Percentiles rank a stretch among this genome's conserved stretches.
Conservation (phyloP, 129 eudicot genomes). For the Artemisia annua region DNA sequence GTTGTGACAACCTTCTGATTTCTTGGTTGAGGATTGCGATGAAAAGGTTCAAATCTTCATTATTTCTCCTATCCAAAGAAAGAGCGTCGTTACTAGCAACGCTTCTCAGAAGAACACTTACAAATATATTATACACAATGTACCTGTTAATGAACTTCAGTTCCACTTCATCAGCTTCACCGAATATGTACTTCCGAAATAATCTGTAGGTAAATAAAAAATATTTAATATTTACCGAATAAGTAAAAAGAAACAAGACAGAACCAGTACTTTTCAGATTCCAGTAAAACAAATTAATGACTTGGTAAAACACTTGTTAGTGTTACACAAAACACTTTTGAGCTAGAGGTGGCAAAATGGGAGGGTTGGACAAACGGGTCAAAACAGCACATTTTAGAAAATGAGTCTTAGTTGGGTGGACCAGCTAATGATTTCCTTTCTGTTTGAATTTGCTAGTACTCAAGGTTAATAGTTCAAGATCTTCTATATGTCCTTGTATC, state of each 20-base stretch:
- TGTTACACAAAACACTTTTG: too few relatives aligned
- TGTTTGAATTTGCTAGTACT: too few relatives aligned
- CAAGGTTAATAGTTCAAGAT: too few relatives aligned
- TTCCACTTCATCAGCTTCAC: constrained; percentile 96
- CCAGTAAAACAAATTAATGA: too few relatives aligned
- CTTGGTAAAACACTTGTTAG: too few relatives aligned
- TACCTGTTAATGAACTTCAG: constrained; percentile 94
- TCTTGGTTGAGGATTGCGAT: constrained; percentile 84
- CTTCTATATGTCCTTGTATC: too few relatives aligned
- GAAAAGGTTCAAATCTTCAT: constrained; percentile 86
- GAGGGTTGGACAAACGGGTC: too few relatives aligned
- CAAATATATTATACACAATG: not conserved
- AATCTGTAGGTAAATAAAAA: constrained; percentile 39
- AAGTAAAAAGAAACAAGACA: not conserved
- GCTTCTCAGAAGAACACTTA: constrained; percentile 17
- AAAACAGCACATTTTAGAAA: too few relatives aligned
- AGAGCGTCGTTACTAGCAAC: constrained; percentile 7
- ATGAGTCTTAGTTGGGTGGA: too few relatives aligned
- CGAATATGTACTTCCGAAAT: constrained; percentile 83
- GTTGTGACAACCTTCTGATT: constrained; percentile 80
- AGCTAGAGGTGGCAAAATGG: too few relatives aligned
- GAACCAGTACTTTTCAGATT: not conserved
- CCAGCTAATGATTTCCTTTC: too few relatives aligned
- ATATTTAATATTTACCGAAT: not conserved
- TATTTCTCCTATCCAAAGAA: constrained; percentile 60